phyloP scores from a whole-genome alignment of 2,329 filamentous ascomycete species.

The Helotiales sp. region DNA sequence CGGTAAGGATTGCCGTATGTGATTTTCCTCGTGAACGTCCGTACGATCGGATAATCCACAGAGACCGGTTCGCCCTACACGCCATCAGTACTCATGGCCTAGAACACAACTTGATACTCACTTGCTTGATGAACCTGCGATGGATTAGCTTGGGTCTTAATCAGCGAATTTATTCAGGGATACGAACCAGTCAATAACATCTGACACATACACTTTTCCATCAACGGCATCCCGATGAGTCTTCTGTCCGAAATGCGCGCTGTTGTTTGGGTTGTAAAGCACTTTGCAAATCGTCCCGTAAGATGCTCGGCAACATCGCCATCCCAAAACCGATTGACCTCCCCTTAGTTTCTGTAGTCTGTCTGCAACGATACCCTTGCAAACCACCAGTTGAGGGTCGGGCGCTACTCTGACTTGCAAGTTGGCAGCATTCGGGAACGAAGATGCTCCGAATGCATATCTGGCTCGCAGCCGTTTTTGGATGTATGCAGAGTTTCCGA shows the following conservation, averaged over 20 bases:
- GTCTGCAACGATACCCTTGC: constrained; percentile 33
- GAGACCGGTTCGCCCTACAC: constrained; percentile 30
- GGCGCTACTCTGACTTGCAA: constrained; percentile 30
- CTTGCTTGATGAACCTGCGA: constrained; percentile 25
- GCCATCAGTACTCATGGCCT: not conserved
- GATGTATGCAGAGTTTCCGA: constrained; percentile 50
- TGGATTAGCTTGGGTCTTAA: not conserved
- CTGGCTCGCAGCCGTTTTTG: constrained; percentile 44
- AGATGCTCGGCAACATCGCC: constrained; percentile 24
- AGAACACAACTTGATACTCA: not conserved
- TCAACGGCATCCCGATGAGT: constrained; percentile 23
- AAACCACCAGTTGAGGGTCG: constrained; percentile 33
- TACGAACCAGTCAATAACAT: constrained; percentile 24
- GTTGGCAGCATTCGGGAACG: constrained; percentile 18
- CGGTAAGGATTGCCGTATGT: constrained; percentile 11
- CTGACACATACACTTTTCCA: constrained; percentile 27
- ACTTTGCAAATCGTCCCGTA: constrained; percentile 29
- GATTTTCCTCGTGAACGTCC: constrained; percentile 21
- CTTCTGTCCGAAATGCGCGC: constrained; percentile 18
- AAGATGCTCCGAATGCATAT: constrained; percentile 28
- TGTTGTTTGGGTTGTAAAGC: constrained; percentile 16
- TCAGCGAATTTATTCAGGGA: no score
- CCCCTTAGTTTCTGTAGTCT: constrained; percentile 25
- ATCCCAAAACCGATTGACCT: constrained; percentile 23
- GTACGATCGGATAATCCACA: constrained; percentile 25